phyloP scores from a whole-genome alignment of 2,329 filamentous ascomycete genomes.

The Corniculantispora saksenae region DNA sequence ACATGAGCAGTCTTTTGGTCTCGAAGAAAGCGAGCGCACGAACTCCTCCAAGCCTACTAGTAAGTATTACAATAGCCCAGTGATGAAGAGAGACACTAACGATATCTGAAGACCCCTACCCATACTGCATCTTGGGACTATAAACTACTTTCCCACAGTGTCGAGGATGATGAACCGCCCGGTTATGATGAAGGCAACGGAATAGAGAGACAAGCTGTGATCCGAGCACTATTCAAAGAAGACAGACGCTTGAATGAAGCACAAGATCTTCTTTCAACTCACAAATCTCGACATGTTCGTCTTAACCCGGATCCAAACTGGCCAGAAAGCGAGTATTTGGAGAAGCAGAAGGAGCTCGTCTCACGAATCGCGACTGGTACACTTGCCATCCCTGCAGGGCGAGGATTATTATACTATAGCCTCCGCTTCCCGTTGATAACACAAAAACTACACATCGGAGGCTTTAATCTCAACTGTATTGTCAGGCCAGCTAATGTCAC shows the following conservation, averaged over 20 bases:
- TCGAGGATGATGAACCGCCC: slow-evolving; percentile 59
- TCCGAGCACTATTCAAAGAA: slow-evolving; percentile 84
- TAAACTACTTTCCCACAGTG: slow-evolving; percentile 70
- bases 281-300: slow-evolving; percentile 75
- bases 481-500: slow-evolving; percentile 92
- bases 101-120: slow-evolving; percentile 51
- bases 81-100: not conserved
- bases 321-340: slow-evolving; percentile 83
- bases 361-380: slow-evolving; percentile 85
- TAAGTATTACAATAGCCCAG: slow-evolving; percentile 32
- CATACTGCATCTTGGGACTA: slow-evolving; percentile 74
- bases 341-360: slow-evolving; percentile 88
- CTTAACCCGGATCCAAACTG: slow-evolving; percentile 74
- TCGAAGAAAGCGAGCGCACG: slow-evolving; percentile 35
- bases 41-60: slow-evolving; percentile 42
- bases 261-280: slow-evolving; percentile 79
- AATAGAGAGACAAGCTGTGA: slow-evolving; percentile 79
- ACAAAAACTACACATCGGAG: slow-evolving; percentile 84
- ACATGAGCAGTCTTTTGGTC: slow-evolving; percentile 69
- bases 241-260: slow-evolving; percentile 89
- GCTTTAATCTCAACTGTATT: slow-evolving; percentile 87
- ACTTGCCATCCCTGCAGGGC: slow-evolving; percentile 82
- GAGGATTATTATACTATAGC: slow-evolving; percentile 85
- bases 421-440: slow-evolving; percentile 86
- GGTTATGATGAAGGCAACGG: slow-evolving; percentile 79